Evolutionary conservation across 1,284 basidiomycete species (phyloP).

Genomic region (Ceratobasidium sp.): DNA sequence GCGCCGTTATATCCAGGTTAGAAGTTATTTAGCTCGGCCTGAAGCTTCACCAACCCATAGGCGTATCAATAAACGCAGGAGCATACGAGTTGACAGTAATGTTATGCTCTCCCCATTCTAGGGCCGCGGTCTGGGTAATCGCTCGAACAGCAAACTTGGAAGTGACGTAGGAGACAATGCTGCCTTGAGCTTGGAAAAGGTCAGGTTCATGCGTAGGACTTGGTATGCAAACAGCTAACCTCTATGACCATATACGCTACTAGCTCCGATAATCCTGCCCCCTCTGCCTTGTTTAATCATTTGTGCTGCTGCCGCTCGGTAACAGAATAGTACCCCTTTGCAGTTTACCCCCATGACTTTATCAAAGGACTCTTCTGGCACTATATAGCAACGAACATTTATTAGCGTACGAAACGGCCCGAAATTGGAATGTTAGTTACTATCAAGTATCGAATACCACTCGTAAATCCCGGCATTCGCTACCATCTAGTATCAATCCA

Average conservation of each 20-base stretch:
- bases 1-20: too few relatives aligned
- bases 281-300: slow-evolving; percentile 58
- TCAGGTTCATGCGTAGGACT: too few relatives aligned
- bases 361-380: slow-evolving; percentile 47
- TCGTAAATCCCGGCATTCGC: slow-evolving; percentile 52
- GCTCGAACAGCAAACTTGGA: slow-evolving; percentile 56
- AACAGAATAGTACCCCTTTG: slow-evolving; percentile 58
- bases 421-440: not conserved
- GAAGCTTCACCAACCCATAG: slow-evolving; percentile 42
- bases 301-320: slow-evolving; percentile 57
- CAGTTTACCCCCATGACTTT: slow-evolving; percentile 55
- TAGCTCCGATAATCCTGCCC: slow-evolving; percentile 58
- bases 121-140: slow-evolving; percentile 53
- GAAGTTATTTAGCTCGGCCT: too few relatives aligned
- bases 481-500: slow-evolving; percentile 48
- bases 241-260: slow-evolving; percentile 10
- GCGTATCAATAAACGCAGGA: slow-evolving; percentile 47
- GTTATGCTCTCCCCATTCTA: slow-evolving; percentile 51
- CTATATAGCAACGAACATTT: not conserved
- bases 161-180: slow-evolving; percentile 46
- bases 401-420: not conserved
- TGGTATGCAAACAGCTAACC: too few relatives aligned
- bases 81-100: slow-evolving; percentile 50
- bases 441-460: slow-evolving; percentile 5
- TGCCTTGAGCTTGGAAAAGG: too few relatives aligned